Evolutionary conservation across 108 stramenopile species (phyloP).

Genomic region (Stephanodiscus triporus): DNA sequence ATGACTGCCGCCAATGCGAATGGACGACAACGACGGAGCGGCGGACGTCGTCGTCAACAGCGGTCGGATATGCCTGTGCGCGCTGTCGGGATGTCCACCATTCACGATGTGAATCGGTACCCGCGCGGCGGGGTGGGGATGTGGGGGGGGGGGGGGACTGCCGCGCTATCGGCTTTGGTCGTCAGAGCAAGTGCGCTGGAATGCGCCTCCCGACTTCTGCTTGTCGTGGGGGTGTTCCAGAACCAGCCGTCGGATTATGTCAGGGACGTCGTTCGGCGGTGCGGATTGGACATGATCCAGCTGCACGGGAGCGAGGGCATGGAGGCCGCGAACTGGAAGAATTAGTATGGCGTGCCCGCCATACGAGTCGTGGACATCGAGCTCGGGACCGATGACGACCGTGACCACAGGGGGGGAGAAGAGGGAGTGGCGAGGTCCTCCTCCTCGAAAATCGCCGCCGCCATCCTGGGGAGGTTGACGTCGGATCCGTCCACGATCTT

Average conservation of each 20-base stretch:
- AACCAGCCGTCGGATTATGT: slow-evolving; percentile 88
- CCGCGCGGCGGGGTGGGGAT: slow-evolving; percentile 81
- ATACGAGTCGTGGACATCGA: slow-evolving; percentile 95
- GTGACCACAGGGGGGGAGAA: neutral
- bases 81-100: slow-evolving; percentile 88
- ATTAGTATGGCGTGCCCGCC: slow-evolving; percentile 85
- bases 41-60: neutral
- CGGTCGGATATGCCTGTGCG: slow-evolving; percentile 60
- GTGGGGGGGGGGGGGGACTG: slow-evolving; percentile 69
- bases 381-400: slow-evolving; percentile 54
- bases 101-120: slow-evolving; percentile 88
- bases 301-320: slow-evolving; percentile 95
- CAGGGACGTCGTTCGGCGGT: slow-evolving; percentile 69
- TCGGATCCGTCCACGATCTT: slow-evolving; percentile 86
- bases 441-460: slow-evolving; percentile 18
- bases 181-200: slow-evolving; percentile 62
- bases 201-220: slow-evolving; percentile 64
- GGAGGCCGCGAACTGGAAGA: slow-evolving; percentile 68
- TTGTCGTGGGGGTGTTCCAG: slow-evolving; percentile 97
- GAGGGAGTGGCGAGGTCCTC: neutral
- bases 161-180: slow-evolving; percentile 53
- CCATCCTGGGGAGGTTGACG: slow-evolving; percentile 61
- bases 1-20: too few relatives aligned
- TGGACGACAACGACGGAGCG: too few relatives aligned
- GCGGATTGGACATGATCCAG: slow-evolving; percentile 96